Base-by-base conservation (phyloP, 108 stramenopile genomes). In the Cyclostephanos tholiformis region DNA sequence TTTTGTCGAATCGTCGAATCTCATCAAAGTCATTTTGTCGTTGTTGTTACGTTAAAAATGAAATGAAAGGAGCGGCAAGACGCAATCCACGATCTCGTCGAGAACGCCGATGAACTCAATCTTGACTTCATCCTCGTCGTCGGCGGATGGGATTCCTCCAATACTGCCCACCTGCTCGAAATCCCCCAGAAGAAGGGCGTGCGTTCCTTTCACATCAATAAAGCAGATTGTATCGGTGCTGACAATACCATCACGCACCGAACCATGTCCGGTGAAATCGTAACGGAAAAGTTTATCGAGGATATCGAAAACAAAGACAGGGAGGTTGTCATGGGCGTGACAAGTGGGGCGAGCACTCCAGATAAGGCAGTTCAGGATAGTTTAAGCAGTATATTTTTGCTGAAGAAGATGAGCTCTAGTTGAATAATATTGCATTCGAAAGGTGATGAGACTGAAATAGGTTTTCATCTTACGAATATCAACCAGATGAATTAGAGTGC, bases 61-160 rank as follows among this genome's bases (percentile, higher is more conserved):
- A 23, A 50, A 26, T 50, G 36, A 55, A 43, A 88, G 88, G 96
- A 95, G 71, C 88, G 95, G 58, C 96, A 98, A 90, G 97, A 98
- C 77, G 97, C 97, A 55, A 93, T 98, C 59, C 76, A 85, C 49
- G 96, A 98, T 63, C 82, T 98, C 22, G 89, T 96, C 9, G 92
- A 93, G 38, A 91, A 91, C 48, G 67, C 84, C 10, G 71, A 83
- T 19, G 60, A 82, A 16, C 71, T 87, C 32, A 87, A 84, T 0
- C 76, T 98, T 22, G 97, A 97, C 81, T 96, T 98, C 74, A 98
- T 98, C 78, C 85, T 98, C 35, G 95, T 98, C 7, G 87, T 98
- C 53, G 97, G 97, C 27, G 97, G 97, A 38, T 98, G 94, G 88
- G 97, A 98, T 81, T 96, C 95, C n/a, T 92, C 93, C 70, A 98